A percentile compares a stretch with the other conserved stretches of the same genome.
Evolutionary conservation across 2,329 filamentous ascomycete genomes (phyloP).

Genomic region (Trichoderma harzianum): DNA sequence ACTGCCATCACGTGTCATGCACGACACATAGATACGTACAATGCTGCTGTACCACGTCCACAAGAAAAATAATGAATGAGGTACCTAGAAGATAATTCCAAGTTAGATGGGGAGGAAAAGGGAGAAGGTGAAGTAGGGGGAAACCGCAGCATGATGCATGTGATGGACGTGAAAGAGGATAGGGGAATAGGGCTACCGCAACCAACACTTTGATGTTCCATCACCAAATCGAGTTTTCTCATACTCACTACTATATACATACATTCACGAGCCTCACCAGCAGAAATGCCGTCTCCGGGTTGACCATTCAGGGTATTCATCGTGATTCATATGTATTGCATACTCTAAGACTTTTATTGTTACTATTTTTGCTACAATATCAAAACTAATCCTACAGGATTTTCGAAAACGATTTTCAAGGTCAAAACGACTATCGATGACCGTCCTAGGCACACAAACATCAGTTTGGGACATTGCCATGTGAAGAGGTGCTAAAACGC

Average conservation of each 20-base stretch:
- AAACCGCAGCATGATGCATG: not conserved
- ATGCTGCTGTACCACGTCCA: not conserved
- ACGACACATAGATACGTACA: not conserved
- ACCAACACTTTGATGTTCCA: not conserved
- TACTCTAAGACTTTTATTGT: not conserved
- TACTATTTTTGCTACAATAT: constrained; percentile 10
- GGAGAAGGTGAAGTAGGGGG: not conserved
- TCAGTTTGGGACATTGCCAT: constrained; percentile 19
- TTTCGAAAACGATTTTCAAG: not conserved
- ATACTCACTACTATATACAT: not conserved
- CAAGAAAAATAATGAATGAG: not conserved
- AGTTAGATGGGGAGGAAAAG: fast-evolving
- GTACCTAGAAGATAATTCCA: not conserved
- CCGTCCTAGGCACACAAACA: constrained; percentile 18
- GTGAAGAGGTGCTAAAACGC: constrained; percentile 12
- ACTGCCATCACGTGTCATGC: constrained; percentile 5
- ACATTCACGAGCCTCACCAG: not conserved
- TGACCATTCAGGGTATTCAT: not conserved
- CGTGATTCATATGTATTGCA: not conserved
- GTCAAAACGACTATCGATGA: constrained; percentile 14
- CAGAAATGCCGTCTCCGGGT: not conserved
- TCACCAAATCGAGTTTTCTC: not conserved
- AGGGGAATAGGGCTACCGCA: not conserved
- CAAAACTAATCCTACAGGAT: constrained; percentile 14
- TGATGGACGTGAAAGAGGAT: not conserved